phyloP scores from a whole-genome alignment of 176 grass and related monocot species.

The Sorghum bicolor region Sorghum_bicolor_NCBIv3 NC_012871.2:71850501-71851000 shows the following conservation, averaged over 20 bases:
- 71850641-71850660: slow-evolving; percentile 49
- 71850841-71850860: slow-evolving; percentile 54
- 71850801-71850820: slow-evolving; percentile 78
- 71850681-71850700: slow-evolving; percentile 60
- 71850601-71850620: slow-evolving; percentile 66
- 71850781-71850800: slow-evolving; percentile 69
- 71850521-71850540: slow-evolving; percentile 56
- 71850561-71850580: slow-evolving; percentile 68
- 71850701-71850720: slow-evolving; percentile 58
- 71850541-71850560: slow-evolving; percentile 82
- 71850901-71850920: slow-evolving; percentile 49
- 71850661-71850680: slow-evolving; percentile 55
- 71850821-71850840: slow-evolving; percentile 49
- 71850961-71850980: slow-evolving; percentile 32
- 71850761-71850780: slow-evolving; percentile 61
- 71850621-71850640: slow-evolving; percentile 74
- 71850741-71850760: slow-evolving; percentile 52
- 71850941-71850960: slow-evolving; percentile 42
- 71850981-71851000: slow-evolving; percentile 49
- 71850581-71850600: slow-evolving; percentile 62
- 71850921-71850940: slow-evolving; percentile 48
- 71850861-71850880: slow-evolving; percentile 59
- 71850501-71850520: slow-evolving; percentile 74
- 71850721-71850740: slow-evolving; percentile 68
- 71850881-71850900: slow-evolving; percentile 38